Evolutionary conservation across 768 basidiomycete genomes (phyloP).

Genomic region (Phaeotremella skinneri): DNA sequence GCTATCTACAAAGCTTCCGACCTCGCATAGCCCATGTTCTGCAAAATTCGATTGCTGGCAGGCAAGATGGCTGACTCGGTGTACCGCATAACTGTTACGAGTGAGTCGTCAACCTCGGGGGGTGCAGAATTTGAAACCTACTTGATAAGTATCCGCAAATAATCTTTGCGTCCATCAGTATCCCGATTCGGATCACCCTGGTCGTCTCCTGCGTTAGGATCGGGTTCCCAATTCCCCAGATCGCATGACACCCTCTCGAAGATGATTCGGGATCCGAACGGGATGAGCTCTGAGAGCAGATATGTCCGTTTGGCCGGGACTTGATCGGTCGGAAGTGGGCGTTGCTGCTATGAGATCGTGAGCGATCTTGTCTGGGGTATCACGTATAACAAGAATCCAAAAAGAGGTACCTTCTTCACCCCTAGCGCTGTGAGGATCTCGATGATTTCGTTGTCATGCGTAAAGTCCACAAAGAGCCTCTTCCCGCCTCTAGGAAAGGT

Average conservation of each 20-base stretch:
- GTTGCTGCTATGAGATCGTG: slow-evolving; percentile 25
- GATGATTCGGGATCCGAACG: slow-evolving; percentile 73
- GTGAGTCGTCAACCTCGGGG: neutral
- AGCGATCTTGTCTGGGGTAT: slow-evolving; percentile 18
- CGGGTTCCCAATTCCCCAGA: slow-evolving; percentile 45
- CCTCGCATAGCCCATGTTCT: slow-evolving; percentile 61
- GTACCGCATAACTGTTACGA: slow-evolving; percentile 57
- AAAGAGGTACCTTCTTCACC: slow-evolving; percentile 54
- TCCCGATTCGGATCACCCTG: slow-evolving; percentile 52
- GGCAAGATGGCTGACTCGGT: slow-evolving; percentile 32
- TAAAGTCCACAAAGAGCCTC: slow-evolving; percentile 61
- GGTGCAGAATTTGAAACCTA: slow-evolving; percentile 13
- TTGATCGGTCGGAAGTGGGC: slow-evolving; percentile 22
- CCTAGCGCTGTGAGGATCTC: slow-evolving; percentile 68
- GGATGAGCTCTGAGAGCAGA: slow-evolving; percentile 57
- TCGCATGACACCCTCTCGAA: slow-evolving; percentile 62
- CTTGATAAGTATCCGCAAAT: slow-evolving; percentile 74
- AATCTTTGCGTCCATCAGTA: slow-evolving; percentile 52
- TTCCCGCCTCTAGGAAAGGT: slow-evolving; percentile 64
- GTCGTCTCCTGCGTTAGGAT: slow-evolving; percentile 26
- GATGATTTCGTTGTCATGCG: slow-evolving; percentile 81
- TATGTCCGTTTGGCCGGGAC: slow-evolving; percentile 29
- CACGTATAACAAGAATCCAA: slow-evolving; percentile 10
- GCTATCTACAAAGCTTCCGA: slow-evolving; percentile 67
- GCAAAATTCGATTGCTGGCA: slow-evolving; percentile 42